These are phyloP conservation scores for Laburnicola sp. DNA, from an alignment of 2,329 filamentous ascomycete species.

Conservation along the genomic window DNA sequence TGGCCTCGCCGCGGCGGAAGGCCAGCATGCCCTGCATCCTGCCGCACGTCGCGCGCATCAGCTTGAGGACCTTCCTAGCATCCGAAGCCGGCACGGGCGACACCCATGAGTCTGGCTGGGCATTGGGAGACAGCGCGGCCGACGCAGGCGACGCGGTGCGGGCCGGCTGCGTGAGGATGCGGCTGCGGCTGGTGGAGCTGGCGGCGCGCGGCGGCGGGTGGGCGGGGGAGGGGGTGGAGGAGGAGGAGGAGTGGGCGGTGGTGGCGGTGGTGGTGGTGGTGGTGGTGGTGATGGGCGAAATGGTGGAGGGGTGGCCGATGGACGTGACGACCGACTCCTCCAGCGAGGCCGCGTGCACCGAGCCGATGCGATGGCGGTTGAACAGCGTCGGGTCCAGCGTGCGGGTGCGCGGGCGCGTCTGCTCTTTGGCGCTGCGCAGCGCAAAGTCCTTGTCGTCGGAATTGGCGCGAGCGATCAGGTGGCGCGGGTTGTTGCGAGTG, in stretches of 20 bases:
- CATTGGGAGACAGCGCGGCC: slow-evolving; percentile 15
- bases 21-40: slow-evolving; percentile 79
- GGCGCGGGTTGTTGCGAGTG: slow-evolving; percentile 22
- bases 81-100: slow-evolving; percentile 61
- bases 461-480: slow-evolving; percentile 35
- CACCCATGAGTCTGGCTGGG: slow-evolving; percentile 40
- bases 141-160: slow-evolving; percentile 11
- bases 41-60: slow-evolving; percentile 78
- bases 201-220: slow-evolving; percentile 33
- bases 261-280: slow-evolving; percentile 29
- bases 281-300: slow-evolving; percentile 28
- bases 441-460: slow-evolving; percentile 40
- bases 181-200: slow-evolving; percentile 34
- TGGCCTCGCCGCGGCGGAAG: slow-evolving; percentile 65
- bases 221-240: slow-evolving; percentile 31
- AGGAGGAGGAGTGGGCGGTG: slow-evolving; percentile 48
- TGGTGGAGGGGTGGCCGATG: slow-evolving; percentile 48
- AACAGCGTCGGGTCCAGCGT: slow-evolving; percentile 52
- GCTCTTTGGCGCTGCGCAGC: slow-evolving; percentile 45
- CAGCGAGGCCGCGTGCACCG: slow-evolving; percentile 63
- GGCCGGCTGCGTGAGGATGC: slow-evolving; percentile 33
- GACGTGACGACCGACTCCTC: slow-evolving; percentile 47
- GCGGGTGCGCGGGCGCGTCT: slow-evolving; percentile 57
- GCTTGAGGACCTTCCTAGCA: slow-evolving; percentile 69
- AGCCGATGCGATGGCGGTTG: slow-evolving; percentile 68